Conservation (phyloP, 2,329 filamentous ascomycete genomes). For the Fusarium zealandicum region DNA sequence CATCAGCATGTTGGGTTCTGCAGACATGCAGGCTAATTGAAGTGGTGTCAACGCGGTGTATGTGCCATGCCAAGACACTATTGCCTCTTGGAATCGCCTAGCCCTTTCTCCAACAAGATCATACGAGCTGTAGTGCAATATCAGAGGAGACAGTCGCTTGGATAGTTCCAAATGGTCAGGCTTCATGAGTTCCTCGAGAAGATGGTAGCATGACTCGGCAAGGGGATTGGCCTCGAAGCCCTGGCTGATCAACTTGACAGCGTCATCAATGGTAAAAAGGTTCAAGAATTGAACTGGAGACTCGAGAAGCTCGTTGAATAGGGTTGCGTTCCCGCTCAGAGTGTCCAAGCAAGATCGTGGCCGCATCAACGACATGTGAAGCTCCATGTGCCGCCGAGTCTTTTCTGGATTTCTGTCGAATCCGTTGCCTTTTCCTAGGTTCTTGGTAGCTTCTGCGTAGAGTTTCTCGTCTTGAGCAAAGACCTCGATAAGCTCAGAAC, state of each 20-base stretch:
- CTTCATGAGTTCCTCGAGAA: slow-evolving; percentile 10
- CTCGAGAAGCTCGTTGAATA: not conserved
- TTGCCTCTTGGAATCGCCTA: not conserved
- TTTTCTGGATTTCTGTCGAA: not conserved
- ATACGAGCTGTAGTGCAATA: slow-evolving; percentile 14
- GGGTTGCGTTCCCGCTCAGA: not conserved
- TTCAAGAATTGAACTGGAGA: slow-evolving; percentile 3
- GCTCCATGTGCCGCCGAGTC: not conserved
- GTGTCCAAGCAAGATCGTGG: slow-evolving; percentile 1
- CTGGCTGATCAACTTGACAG: not conserved
- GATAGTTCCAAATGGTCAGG: slow-evolving; percentile 7
- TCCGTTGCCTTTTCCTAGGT: not conserved
- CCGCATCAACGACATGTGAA: slow-evolving; percentile 21
- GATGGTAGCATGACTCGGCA: not conserved
- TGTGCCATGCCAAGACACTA: fast-evolving
- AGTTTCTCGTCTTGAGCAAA: slow-evolving; percentile 18
- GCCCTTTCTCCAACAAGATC: not conserved
- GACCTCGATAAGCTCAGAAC: slow-evolving; percentile 13
- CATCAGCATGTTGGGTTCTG: slow-evolving; percentile 20
- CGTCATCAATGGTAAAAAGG: slow-evolving; percentile 8
- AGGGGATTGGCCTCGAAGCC: not conserved
- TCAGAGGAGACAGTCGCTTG: not conserved
- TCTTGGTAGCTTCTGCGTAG: not conserved
- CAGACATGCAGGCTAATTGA: slow-evolving; percentile 5
- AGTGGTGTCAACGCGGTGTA: slow-evolving; percentile 3